These are phyloP conservation scores for Beta lomatogona DNA, from an alignment of 179 eudicot species.

Conservation along the genomic window DNA sequence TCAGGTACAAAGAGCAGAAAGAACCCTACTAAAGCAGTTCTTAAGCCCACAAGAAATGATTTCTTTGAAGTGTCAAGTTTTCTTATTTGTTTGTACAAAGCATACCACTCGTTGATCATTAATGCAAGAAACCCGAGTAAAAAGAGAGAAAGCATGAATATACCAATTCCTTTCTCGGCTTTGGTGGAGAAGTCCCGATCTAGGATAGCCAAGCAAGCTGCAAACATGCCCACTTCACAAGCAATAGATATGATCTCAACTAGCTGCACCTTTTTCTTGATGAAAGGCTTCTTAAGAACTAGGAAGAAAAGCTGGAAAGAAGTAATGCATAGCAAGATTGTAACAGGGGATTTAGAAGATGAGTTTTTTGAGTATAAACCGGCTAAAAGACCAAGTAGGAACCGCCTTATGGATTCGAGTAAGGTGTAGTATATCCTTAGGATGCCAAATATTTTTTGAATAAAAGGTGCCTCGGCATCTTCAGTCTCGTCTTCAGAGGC, in stretches of 20 bases:
- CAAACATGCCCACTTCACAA: conserved; percentile 62
- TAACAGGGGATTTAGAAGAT: conserved; percentile 49
- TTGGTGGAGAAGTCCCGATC: conserved; percentile 37
- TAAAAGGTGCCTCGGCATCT: conserved; percentile 90
- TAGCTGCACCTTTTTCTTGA: conserved; percentile 82
- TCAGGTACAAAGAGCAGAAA: conserved; percentile 50
- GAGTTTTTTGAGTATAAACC: conserved; percentile 51
- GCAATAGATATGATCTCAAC: conserved; percentile 78
- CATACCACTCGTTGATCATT: conserved; percentile 73
- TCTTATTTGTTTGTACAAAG: conserved; percentile 61
- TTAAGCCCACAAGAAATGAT: conserved; percentile 54
- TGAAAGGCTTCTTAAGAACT: conserved; percentile 86
- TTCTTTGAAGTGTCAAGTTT: conserved; percentile 53
- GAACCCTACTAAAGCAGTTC: conserved; percentile 54
- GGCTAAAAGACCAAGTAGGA: conserved; percentile 59
- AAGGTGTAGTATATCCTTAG: conserved; percentile 86
- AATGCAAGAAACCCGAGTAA: conserved; percentile 52
- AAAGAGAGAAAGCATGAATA: conserved; percentile 60
- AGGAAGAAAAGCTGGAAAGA: conserved; percentile 88
- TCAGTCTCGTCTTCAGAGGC: conserved; percentile 94
- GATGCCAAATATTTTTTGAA: conserved; percentile 85
- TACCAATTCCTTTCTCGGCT: conserved; percentile 50
- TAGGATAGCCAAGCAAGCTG: conserved; percentile 43
- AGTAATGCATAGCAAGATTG: conserved; percentile 58
- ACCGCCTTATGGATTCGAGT: conserved; percentile 67